Base-by-base conservation (phyloP, 352 stramenopile genomes). In the Pythium aristosporum region DNA sequence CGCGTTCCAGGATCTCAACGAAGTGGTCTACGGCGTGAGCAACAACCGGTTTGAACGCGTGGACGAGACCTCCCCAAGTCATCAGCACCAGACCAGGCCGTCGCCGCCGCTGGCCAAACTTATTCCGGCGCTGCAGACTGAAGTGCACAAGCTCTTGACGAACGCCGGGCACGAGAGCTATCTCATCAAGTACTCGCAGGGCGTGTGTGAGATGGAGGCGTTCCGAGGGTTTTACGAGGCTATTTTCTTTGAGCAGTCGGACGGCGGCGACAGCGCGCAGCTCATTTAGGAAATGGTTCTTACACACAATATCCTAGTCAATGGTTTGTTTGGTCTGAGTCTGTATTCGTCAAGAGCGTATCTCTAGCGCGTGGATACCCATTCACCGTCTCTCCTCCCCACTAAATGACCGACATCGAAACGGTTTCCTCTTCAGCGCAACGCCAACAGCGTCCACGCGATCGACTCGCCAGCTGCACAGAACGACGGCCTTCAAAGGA, bases 141-240 rank as follows among this genome's bases (percentile, higher is more conserved):
- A 91, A 65, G 82, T 83, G 51, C 80, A 73, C 67, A 92, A 92
- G 62, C 65, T 92, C 55, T 70, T 92, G 34, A 72, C 80, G 46
- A 72, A 74, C 11, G 63, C 72, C 0, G 77, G 77, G 16, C 67
- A 74, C 1, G 73, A 87, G 47, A 87, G 73, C 61, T 88, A 91
- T 58, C 70, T 82, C 41, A 56, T 69, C 28, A 91, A 90, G 69
- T 91, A 93, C 72, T 93, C 84, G 18, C 82, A 90, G 44, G 80
- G 81, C 11, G 72, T 93, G 52, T 80, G 74, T 21, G 82, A 91
- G 64, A 85, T 93, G 68, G 82, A 90, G 48, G 69, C 80, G n/a
- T 93, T 93, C 54, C 82, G 81, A n/a, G 81, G 78, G 57, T 93
- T 93, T 57, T 93, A 93, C 72, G 82, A 91, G 58, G 81, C 84